phyloP scores from a whole-genome alignment of 2,329 filamentous ascomycete species.

The Apiospora rasikravindrae region DNA sequence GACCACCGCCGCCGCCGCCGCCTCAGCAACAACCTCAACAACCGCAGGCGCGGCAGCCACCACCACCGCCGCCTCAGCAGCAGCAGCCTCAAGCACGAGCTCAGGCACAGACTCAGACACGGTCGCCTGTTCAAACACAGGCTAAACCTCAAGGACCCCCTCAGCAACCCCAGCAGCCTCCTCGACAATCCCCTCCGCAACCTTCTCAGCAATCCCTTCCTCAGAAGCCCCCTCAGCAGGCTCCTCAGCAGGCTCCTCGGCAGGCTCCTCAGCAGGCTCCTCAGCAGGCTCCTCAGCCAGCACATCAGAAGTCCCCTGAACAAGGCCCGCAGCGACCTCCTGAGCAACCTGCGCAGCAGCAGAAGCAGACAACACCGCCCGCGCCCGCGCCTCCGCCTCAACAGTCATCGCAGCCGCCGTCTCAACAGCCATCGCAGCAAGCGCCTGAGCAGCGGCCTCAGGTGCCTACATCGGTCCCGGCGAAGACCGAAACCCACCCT shows the following conservation, averaged over 20 bases:
- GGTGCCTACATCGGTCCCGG: not conserved
- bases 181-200: not conserved
- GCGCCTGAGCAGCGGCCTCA: not conserved
- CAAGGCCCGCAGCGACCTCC: not conserved
- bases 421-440: not conserved
- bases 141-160: not conserved
- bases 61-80: not conserved
- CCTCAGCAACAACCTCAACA: not conserved
- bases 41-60: not conserved
- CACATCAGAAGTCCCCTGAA: not conserved
- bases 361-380: not conserved
- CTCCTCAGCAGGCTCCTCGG: not conserved
- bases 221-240: not conserved
- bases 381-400: no score
- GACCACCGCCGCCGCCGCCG: not conserved
- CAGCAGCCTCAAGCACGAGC: not conserved
- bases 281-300: not conserved
- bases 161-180: not conserved
- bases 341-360: not conserved
- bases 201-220: not conserved
- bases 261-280: not conserved
- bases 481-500: not conserved
- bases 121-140: not conserved
- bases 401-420: not conserved
- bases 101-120: no score